Evolutionary conservation across 1,284 basidiomycete genomes (phyloP).

Genomic region (Thecaphora thlaspeos): DNA sequence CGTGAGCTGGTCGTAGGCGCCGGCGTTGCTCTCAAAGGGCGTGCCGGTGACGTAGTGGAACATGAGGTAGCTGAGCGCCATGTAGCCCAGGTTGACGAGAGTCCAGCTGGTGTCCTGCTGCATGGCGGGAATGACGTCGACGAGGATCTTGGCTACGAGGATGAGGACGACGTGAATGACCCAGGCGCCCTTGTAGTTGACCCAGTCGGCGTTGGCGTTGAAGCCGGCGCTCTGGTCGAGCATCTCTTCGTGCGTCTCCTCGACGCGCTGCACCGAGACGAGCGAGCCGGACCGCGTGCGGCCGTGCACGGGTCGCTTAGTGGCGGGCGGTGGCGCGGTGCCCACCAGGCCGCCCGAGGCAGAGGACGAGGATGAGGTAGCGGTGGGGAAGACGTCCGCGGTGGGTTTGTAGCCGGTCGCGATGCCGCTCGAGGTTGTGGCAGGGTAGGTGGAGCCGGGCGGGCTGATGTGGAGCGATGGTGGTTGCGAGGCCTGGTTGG

Average conservation of each 20-base stretch:
- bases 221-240: conserved; percentile 59
- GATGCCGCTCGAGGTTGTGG: conserved; percentile 4
- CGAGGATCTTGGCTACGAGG: conserved; percentile 80
- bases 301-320: conserved; percentile 12
- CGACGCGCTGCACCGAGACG: conserved; percentile 59
- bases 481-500: background rate
- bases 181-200: conserved; percentile 96
- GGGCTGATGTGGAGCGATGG: conserved; percentile 30
- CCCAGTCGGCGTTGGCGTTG: conserved; percentile 96
- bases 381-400: background rate
- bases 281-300: conserved; percentile 45
- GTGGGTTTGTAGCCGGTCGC: background rate
- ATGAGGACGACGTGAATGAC: conserved; percentile 94
- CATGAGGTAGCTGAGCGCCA: conserved; percentile 92
- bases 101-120: conserved; percentile 94
- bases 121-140: conserved; percentile 93
- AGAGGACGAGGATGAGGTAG: background rate
- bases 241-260: conserved; percentile 59
- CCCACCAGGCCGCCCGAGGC: background rate
- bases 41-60: conserved; percentile 98
- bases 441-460: conserved; percentile 14
- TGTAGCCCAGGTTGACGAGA: conserved; percentile 86
- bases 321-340: conserved; percentile 10
- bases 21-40: conserved; percentile 82
- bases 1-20: conserved; percentile 94